These are phyloP conservation scores for Sugiyamaella mastotermitis DNA, from an alignment of 805 yeast genomes.

Conservation along the genomic window DNA sequence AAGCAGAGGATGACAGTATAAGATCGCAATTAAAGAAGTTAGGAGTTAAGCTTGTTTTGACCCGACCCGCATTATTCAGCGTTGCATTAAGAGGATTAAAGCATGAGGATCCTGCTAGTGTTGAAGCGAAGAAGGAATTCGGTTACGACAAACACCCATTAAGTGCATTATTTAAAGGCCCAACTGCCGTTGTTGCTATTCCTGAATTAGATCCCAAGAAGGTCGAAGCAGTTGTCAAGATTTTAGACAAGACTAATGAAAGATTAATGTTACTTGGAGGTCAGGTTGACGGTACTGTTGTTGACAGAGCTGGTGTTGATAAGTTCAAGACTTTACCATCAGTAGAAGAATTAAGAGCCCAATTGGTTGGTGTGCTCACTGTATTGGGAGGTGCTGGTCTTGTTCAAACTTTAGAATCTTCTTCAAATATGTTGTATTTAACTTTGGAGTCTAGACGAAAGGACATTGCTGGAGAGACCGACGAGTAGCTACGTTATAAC, in stretches of 20 bases:
- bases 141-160: slow-evolving; percentile 54
- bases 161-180: slow-evolving; percentile 67
- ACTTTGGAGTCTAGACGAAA: slow-evolving; percentile 62
- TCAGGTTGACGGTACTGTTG: slow-evolving; percentile 56
- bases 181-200: slow-evolving; percentile 73
- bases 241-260: slow-evolving; percentile 60
- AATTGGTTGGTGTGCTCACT: slow-evolving; percentile 79
- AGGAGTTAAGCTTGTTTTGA: slow-evolving; percentile 66
- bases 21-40: slow-evolving; percentile 54
- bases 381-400: slow-evolving; percentile 84
- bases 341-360: slow-evolving; percentile 64
- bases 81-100: slow-evolving; percentile 69
- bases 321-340: slow-evolving; percentile 70
- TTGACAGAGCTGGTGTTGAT: slow-evolving; percentile 47
- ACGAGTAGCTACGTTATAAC: too few species aligned
- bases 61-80: slow-evolving; percentile 64
- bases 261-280: slow-evolving; percentile 82
- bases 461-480: slow-evolving; percentile 29
- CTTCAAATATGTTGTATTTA: slow-evolving; percentile 63
- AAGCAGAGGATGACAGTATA: slow-evolving; percentile 58
- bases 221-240: slow-evolving; percentile 56
- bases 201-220: slow-evolving; percentile 63
- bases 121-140: slow-evolving; percentile 39
- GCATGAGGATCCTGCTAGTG: slow-evolving; percentile 68
- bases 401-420: slow-evolving; percentile 69